A percentile compares a stretch with the other conserved stretches of the same genome.
phyloP scores from a whole-genome alignment of 495 filamentous ascomycete genomes.

The Penicillium coffeae region DNA sequence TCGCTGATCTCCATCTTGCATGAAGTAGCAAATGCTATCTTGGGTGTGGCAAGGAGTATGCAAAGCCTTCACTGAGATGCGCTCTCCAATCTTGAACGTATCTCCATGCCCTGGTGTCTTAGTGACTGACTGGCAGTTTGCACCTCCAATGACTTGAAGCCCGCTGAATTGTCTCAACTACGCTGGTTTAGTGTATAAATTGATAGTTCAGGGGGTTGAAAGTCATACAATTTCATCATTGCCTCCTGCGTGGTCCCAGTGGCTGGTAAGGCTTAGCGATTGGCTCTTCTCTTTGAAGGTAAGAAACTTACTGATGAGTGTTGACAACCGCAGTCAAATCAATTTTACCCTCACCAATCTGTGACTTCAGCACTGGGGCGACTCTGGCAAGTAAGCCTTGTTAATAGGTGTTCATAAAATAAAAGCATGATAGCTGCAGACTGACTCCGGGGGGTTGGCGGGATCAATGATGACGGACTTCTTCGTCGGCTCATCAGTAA shows the following conservation, averaged over 20 bases:
- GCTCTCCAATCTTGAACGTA: conserved; percentile 76
- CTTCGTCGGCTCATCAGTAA: conserved; percentile 85
- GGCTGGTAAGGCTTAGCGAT: conserved; percentile 46
- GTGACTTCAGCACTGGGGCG: conserved; percentile 69
- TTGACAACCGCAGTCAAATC: conserved; percentile 89
- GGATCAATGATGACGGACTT: conserved; percentile 96
- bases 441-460: conserved; percentile 87
- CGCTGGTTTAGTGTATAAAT: conserved; percentile 13
- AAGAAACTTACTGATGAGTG: conserved; percentile 78
- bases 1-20: conserved; percentile 75
- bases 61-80: conserved; percentile 79
- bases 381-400: conserved; percentile 57
- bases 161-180: conserved; percentile 65
- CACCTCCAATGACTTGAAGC: conserved; percentile 80
- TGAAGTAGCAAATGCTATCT: conserved; percentile 90
- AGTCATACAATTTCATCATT: conserved; percentile 68
- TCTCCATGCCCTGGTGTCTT: conserved; percentile 69
- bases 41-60: conserved; percentile 98
- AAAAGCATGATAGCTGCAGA: neutral
- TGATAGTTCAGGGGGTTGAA: too few species aligned
- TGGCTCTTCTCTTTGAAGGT: neutral
- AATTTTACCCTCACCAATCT: conserved; percentile 66
- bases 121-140: conserved; percentile 76
- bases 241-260: conserved; percentile 92
- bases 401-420: neutral